Base-by-base conservation (phyloP, 805 yeast species). In the Spathaspora arborariae region DNA sequence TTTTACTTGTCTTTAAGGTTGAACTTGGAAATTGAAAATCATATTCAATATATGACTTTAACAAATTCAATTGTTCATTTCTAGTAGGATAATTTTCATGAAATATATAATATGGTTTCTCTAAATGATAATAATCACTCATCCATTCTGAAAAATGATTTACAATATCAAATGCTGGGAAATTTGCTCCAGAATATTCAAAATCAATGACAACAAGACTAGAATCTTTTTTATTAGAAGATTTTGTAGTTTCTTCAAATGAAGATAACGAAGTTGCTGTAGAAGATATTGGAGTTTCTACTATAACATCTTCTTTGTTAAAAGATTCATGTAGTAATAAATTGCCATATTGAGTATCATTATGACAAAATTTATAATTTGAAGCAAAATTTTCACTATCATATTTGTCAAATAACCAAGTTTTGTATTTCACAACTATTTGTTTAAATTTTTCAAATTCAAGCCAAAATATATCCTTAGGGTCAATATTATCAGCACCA, bases 91-190 rank as follows among this genome's bases (percentile, higher is more conserved):
- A 94, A 34, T 69, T 66, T 10, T 75, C 67, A 27, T 67, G 70
- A 55, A 78, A 74, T n/a, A 86, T 68, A 46, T 66, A 78, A 61
- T 85, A 80, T 13, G 73, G 66, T 41, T 54, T 50, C 16, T 73
- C 69, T 1, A 82, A 78, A 54, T 81, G 79, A 58, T 85, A 88
- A 62, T 92, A 94, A 68, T 94, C 89, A 42, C 88, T 78, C 97
- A 91, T 94, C 99, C 99, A 92, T 69, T 92, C 99, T 53, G 87
- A 79, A 55, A 94, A 87, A 68, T 94, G 99, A 63, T 94, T 91
- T 11, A 91, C 91, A 46, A 94, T 79, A 62, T 94, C 99, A 61
- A 75, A 88, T 2, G 95, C 96, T 1, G 96, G 89, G 39, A 83
- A 74, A 59, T 91, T 94, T 9, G 96, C 82, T 1, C 97, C 97